A percentile compares a stretch with the other conserved stretches of the same genome.
Conservation (phyloP, 257 asterid species). For the Parsonsia alboflavescens region DNA sequence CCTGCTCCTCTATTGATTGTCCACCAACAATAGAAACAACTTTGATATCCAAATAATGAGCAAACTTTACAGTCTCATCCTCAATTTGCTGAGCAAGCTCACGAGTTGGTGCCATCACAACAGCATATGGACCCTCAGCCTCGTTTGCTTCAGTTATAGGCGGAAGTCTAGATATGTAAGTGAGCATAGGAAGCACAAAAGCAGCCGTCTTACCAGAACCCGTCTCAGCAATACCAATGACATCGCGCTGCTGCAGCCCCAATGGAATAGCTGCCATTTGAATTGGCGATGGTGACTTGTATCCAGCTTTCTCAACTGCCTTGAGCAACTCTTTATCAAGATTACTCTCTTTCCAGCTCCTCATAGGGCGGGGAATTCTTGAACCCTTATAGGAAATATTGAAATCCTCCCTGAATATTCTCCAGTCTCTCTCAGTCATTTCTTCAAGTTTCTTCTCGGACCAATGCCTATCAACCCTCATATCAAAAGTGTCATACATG, state of each 20-base stretch:
- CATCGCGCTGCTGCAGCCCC: constrained; percentile 36
- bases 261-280: constrained; percentile 35
- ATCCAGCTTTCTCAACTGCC: constrained; percentile 31
- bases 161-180: constrained; percentile 31
- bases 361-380: constrained; percentile 32
- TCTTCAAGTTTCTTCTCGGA: constrained; percentile 30
- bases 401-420: constrained; percentile 34
- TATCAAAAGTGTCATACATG: constrained; percentile 27
- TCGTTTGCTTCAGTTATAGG: constrained; percentile 28
- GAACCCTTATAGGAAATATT: constrained; percentile 31
- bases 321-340: constrained; percentile 23
- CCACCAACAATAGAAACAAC: constrained; percentile 36
- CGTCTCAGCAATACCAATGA: constrained; percentile 31
- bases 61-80: constrained; percentile 36
- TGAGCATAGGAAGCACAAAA: constrained; percentile 28
- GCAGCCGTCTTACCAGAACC: constrained; percentile 35
- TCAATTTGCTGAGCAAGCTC: constrained; percentile 37
- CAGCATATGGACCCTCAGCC: constrained; percentile 36
- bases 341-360: constrained; percentile 29
- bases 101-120: constrained; percentile 34
- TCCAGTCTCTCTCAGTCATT: constrained; percentile 38
- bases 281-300: constrained; percentile 30
- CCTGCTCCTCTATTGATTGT: constrained; percentile 34
- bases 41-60: constrained; percentile 25
- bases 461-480: constrained; percentile 38